These are phyloP conservation scores for Manihot esculenta DNA, from an alignment of 441 rosid species.

Conservation along the genomic window DNA sequence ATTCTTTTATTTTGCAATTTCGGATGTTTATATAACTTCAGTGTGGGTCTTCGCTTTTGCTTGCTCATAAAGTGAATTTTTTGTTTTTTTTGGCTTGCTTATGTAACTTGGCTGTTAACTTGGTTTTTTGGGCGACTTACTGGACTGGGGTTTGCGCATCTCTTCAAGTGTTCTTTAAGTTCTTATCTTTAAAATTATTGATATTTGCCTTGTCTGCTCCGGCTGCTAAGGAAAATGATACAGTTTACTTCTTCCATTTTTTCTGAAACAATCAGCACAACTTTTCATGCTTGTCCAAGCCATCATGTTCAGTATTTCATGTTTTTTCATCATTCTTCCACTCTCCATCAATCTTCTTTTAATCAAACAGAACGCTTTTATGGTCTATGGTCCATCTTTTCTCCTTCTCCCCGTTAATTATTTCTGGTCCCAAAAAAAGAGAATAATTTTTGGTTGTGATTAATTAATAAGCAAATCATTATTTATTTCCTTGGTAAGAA, in stretches of 20 bases:
- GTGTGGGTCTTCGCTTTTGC: background rate
- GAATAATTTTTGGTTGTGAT: too few species aligned
- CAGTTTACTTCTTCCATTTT: background rate
- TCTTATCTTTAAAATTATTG: constrained; percentile 13
- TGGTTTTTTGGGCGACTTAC: constrained; percentile 13
- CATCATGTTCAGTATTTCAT: background rate
- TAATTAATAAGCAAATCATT: background rate
- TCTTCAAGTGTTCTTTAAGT: background rate
- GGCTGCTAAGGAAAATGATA: background rate
- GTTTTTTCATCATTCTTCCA: background rate
- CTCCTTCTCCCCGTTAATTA: background rate
- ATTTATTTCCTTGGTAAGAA: background rate
- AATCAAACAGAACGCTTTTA: background rate
- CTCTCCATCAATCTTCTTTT: background rate
- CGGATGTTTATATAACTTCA: background rate
- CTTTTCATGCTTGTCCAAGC: constrained; percentile 18
- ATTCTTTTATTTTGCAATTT: background rate
- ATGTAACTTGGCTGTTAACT: background rate
- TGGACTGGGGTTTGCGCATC: constrained; percentile 23
- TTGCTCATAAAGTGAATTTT: background rate
- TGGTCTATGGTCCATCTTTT: background rate
- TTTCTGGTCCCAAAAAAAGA: background rate
- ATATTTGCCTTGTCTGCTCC: constrained; percentile 8
- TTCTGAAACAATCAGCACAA: constrained; percentile 15
- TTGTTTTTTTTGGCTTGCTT: background rate